Evolutionary conservation across 2,329 filamentous ascomycete genomes (phyloP).

Genomic region (Uncinocarpus reesii): DNA sequence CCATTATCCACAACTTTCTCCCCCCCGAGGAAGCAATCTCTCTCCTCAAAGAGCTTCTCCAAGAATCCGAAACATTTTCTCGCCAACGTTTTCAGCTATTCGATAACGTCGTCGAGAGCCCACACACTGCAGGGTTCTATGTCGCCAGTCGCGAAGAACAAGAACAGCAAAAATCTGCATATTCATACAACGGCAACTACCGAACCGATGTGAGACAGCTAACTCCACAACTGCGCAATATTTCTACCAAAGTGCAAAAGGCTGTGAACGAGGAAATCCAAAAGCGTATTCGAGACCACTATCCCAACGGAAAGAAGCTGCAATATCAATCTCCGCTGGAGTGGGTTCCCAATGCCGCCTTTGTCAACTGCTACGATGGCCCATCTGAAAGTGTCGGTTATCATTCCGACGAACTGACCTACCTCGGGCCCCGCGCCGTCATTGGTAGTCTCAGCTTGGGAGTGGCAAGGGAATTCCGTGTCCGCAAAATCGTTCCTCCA

Average conservation of each 20-base stretch:
- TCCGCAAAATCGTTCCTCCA: slow-evolving; percentile 60
- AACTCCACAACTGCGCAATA: slow-evolving; percentile 61
- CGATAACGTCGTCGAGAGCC: slow-evolving; percentile 72
- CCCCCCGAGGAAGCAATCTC: slow-evolving; percentile 59
- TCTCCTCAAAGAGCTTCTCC: slow-evolving; percentile 63
- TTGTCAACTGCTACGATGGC: slow-evolving; percentile 89
- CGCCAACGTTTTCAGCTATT: slow-evolving; percentile 73
- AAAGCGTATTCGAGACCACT: slow-evolving; percentile 56
- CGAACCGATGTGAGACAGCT: slow-evolving; percentile 67
- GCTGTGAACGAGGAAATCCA: slow-evolving; percentile 71
- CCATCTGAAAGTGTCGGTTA: slow-evolving; percentile 76
- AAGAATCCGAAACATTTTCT: slow-evolving; percentile 61
- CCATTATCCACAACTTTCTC: slow-evolving; percentile 85
- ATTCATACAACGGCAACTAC: slow-evolving; percentile 71
- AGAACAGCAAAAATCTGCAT: slow-evolving; percentile 61
- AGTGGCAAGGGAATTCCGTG: slow-evolving; percentile 85
- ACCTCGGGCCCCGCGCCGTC: slow-evolving; percentile 75
- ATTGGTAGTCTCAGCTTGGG: slow-evolving; percentile 87
- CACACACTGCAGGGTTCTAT: slow-evolving; percentile 75
- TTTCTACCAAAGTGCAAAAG: slow-evolving; percentile 59
- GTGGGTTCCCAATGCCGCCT: slow-evolving; percentile 81
- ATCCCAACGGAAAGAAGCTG: slow-evolving; percentile 62
- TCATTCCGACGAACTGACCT: slow-evolving; percentile 86
- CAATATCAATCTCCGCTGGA: slow-evolving; percentile 60
- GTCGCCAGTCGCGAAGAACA: slow-evolving; percentile 64